Base-by-base conservation (phyloP, 2,329 filamentous ascomycete species). In the Neopestalotiopsis clavispora region DNA sequence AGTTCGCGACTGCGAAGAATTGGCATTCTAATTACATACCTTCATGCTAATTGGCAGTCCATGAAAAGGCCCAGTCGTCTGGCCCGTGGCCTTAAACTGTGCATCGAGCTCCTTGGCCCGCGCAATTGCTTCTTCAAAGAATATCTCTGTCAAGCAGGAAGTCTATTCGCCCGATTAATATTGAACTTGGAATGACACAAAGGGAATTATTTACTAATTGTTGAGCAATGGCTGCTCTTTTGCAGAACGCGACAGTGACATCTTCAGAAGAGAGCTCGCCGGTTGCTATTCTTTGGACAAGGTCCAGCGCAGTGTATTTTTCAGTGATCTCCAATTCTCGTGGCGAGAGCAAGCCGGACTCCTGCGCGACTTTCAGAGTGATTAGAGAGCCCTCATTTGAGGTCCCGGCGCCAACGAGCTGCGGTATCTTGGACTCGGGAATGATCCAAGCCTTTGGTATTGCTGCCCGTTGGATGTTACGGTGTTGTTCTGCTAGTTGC, bases 21-120 rank as follows among this genome's bases (percentile, higher is more conserved):
- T 85, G 59, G 75, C 70, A 67, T 49, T 23, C n/a, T 6, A 10
- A 42, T 45, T 38, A 20, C 61, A 32, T 14, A 72, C 74, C 72
- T 80, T 83, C 60, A 75, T 66, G 20, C 69, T 73, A 28, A 90
- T 81, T 0, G 88, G 88, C 0, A 90, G 79, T 2, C 90, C 90
- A 77, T 92, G 90, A 5, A 92, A 80, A 4, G 89, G 88, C 0
- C 90, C 90, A 1, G 86, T 71, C 0, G 84, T 77, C 70, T 81
- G 79, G 0, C 83, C 80, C 4, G 80, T 80, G 9, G 71, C 68
- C 7, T 76, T 70, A 9, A 83, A 75, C 69, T 84, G 75, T 2
- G 79, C 73, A 75, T 90, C 88, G 2, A 89, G 76, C 7, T 76
- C 65, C 40, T 76, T 75, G 0, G 87, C 87, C 4, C 78, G 76